Evolutionary conservation across 2,329 filamentous ascomycete species (phyloP).

Genomic region (Venturia asperata): DNA sequence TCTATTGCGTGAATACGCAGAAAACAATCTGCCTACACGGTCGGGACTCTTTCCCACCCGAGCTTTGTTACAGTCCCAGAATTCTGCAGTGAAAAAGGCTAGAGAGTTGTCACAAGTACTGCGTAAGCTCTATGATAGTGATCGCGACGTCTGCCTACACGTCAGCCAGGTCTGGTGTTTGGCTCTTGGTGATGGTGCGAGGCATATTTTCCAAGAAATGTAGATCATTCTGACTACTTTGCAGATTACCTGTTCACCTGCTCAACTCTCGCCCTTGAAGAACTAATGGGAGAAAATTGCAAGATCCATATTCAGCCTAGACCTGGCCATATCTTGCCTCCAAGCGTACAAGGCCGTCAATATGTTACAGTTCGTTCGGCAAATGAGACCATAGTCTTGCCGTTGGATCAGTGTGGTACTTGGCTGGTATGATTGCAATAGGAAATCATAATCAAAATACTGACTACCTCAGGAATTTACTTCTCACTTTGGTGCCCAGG

Average conservation of each 20-base stretch:
- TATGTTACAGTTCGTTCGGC: not conserved
- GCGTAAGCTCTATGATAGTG: not conserved
- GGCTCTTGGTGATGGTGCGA: not conserved
- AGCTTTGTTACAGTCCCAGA: slow-evolving; percentile 11
- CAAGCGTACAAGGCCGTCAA: slow-evolving; percentile 6
- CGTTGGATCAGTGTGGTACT: not conserved
- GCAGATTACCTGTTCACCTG: slow-evolving; percentile 3
- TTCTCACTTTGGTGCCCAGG: slow-evolving; percentile 3
- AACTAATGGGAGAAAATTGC: not conserved
- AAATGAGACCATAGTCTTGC: slow-evolving; percentile 1
- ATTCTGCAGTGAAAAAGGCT: not conserved
- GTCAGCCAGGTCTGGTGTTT: slow-evolving; percentile 6
- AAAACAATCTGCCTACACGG: not conserved
- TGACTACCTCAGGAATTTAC: not conserved
- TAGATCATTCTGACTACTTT: not conserved
- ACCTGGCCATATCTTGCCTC: not conserved
- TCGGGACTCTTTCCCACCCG: not conserved
- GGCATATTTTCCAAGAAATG: not conserved
- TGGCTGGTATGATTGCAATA: not conserved
- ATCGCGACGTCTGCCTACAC: not conserved
- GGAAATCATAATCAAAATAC: too few species aligned
- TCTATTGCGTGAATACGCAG: not conserved
- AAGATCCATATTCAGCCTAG: slow-evolving; percentile 7
- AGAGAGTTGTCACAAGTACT: slow-evolving; percentile 7
- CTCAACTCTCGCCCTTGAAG: not conserved